A percentile compares a stretch with the other conserved stretches of the same genome.
phyloP scores from a whole-genome alignment of 2,329 filamentous ascomycete genomes.

The Metarhizium guizhouense region DNA sequence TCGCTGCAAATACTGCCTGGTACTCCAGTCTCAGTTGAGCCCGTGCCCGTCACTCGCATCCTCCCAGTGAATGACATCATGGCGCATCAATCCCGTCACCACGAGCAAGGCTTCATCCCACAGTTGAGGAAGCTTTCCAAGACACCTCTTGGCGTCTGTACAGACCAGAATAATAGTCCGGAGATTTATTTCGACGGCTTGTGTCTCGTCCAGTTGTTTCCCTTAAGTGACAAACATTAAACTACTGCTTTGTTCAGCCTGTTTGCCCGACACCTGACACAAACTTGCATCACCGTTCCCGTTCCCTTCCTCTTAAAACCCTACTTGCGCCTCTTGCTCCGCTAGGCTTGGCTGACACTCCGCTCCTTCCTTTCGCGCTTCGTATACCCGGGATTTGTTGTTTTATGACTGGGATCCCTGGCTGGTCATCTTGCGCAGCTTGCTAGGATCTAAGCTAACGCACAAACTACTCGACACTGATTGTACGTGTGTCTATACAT shows the following conservation, averaged over 20 bases:
- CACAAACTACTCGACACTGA: background rate
- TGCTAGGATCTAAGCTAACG: background rate
- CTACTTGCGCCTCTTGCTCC: constrained; percentile 1
- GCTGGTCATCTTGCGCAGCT: background rate
- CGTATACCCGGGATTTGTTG: background rate
- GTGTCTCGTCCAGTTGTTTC: background rate
- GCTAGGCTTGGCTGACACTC: background rate
- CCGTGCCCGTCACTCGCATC: background rate
- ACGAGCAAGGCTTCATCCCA: background rate
- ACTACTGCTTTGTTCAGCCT: too few species aligned
- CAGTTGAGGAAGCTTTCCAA: background rate
- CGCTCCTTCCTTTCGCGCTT: background rate
- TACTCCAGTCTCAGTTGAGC: too few species aligned
- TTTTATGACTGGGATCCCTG: background rate
- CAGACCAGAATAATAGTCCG: background rate
- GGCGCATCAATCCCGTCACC: constrained; percentile 18
- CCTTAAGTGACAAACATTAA: too few species aligned
- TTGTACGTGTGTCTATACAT: background rate
- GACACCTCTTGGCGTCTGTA: too few species aligned
- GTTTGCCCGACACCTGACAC: background rate
- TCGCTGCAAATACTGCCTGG: too few species aligned
- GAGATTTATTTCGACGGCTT: background rate
- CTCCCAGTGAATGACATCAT: constrained; percentile 25
- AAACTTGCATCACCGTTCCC: background rate
- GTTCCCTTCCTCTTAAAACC: constrained; percentile 1